Conservation (phyloP, 192 early-diverging fungal species). For the Mortierella antarctica region DNA sequence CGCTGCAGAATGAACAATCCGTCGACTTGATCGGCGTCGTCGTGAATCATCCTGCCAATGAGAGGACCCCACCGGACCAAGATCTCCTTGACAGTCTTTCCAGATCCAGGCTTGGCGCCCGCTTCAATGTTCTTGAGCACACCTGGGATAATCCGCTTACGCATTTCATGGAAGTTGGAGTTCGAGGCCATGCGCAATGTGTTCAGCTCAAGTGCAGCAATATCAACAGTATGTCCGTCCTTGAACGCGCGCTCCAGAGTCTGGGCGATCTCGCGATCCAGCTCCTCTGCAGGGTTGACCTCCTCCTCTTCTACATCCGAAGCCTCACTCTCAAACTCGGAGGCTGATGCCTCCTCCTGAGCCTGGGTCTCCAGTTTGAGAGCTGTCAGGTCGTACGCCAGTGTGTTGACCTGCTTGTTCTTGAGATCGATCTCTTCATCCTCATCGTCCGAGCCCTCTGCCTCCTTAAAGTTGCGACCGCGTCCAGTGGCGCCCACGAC, state of each 20-base stretch:
- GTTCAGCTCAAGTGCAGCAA: conserved; percentile 86
- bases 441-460: conserved; percentile 70
- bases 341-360: conserved; percentile 52
- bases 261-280: conserved; percentile 75
- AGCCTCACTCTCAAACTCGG: conserved; percentile 59
- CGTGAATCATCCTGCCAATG: conserved; percentile 73
- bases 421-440: conserved; percentile 64
- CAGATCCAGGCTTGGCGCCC: conserved; percentile 31
- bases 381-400: conserved; percentile 63
- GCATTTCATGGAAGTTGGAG: conserved; percentile 82
- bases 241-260: conserved; percentile 86
- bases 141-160: conserved; percentile 76
- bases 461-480: conserved; percentile 53
- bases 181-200: conserved; percentile 89
- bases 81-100: conserved; percentile 44
- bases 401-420: conserved; percentile 60
- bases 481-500: conserved; percentile 66
- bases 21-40: conserved; percentile 81
- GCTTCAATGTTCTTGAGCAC: conserved; percentile 74
- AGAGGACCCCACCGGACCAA: conserved; percentile 78
- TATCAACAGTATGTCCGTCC: conserved; percentile 79
- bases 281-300: conserved; percentile 68
- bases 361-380: conserved; percentile 44
- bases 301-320: conserved; percentile 62
- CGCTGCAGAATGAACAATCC: conserved; percentile 62